Evolutionary conservation across 352 stramenopile genomes (phyloP), one percentile per base, ranked within the genome.

Genomic region (Globisporangium cylindrosporum): DNA sequence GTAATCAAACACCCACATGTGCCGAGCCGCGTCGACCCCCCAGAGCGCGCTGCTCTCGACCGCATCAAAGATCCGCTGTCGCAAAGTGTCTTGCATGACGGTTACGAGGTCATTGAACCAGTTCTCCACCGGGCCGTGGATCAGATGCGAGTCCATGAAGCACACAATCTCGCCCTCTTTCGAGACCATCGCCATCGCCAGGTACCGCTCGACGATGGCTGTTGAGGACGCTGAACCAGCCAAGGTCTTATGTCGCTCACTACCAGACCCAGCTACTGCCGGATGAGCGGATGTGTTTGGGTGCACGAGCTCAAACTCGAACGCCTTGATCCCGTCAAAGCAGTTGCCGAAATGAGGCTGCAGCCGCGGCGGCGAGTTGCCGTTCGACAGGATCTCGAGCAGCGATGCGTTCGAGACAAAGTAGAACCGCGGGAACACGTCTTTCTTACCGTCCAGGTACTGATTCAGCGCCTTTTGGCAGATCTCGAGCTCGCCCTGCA

Each of bases 391-490:
- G 67, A 99, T 98, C 65, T 98, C 94, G 3, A 98, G 84, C 34
- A 99, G 71, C 25, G 92, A 95, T 20, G 97, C 90, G 27, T 98
- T 98, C 14, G 93, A 98, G 38, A 98, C 92, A 67, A 99, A 99
- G 67, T 99, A 98, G 69, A 99, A 99, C n/a, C 95, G 81, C 14
- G 96, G 91, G 60, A 98, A 98, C 6, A 98, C 92, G 62, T 98
- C 97, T 74, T 98, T 98, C 78, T 99, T 99, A 57, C 93, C 92
- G 59, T 98, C 93, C 20, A 99, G 81, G 68, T 98, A 99, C 70
- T 98, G 88, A 67, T 99, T 98, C 4, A 99, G 77, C 29, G 93
- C 95, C 71, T 98, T 98, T 64, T 98, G 93, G 46, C 96, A 99
- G 56, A 98, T 84, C 72, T 99, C 95, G 18, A 99, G 82, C 69